These are phyloP conservation scores for Rozella allomycis DNA, from an alignment of 371 early-diverging fungal genomes.

Conservation along the genomic window DNA sequence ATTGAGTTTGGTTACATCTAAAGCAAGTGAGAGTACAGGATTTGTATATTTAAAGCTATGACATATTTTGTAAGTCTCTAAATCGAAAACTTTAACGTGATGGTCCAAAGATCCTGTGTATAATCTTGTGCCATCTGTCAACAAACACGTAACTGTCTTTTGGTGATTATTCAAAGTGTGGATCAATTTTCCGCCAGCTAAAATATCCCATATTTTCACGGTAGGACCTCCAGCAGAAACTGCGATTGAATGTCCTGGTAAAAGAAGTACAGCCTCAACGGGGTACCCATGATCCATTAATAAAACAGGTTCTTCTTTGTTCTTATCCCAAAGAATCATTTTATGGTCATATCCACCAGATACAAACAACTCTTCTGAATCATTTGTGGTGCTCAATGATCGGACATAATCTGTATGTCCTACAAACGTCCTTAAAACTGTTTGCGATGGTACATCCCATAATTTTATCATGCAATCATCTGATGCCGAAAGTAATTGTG, in stretches of 20 bases:
- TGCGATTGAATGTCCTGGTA: slow-evolving; percentile 57
- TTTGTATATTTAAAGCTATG: slow-evolving; percentile 71
- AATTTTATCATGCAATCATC: slow-evolving; percentile 73
- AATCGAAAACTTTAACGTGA: slow-evolving; percentile 75
- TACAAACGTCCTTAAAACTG: slow-evolving; percentile 40
- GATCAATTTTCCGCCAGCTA: slow-evolving; percentile 46
- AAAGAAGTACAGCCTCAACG: slow-evolving; percentile 60
- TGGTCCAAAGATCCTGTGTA: slow-evolving; percentile 80
- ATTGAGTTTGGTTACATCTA: slow-evolving; percentile 31
- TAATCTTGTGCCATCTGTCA: slow-evolving; percentile 56
- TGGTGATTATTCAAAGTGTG: slow-evolving; percentile 61
- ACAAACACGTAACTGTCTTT: slow-evolving; percentile 75
- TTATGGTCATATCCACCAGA: slow-evolving; percentile 89
- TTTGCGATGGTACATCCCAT: slow-evolving; percentile 77
- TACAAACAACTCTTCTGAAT: too few species aligned
- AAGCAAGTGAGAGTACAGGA: slow-evolving; percentile 59
- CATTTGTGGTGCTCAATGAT: background rate
- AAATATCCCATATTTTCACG: slow-evolving; percentile 70
- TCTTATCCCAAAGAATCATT: slow-evolving; percentile 73
- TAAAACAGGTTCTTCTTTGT: slow-evolving; percentile 38
- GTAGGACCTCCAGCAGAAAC: slow-evolving; percentile 51
- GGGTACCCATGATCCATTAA: slow-evolving; percentile 67
- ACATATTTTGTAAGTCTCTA: slow-evolving; percentile 58
- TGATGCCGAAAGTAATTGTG: slow-evolving; percentile 58
- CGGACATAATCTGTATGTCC: slow-evolving; percentile 36